phyloP scores from a whole-genome alignment of 208 protist species.

The Strigomonas culicis region DNA sequence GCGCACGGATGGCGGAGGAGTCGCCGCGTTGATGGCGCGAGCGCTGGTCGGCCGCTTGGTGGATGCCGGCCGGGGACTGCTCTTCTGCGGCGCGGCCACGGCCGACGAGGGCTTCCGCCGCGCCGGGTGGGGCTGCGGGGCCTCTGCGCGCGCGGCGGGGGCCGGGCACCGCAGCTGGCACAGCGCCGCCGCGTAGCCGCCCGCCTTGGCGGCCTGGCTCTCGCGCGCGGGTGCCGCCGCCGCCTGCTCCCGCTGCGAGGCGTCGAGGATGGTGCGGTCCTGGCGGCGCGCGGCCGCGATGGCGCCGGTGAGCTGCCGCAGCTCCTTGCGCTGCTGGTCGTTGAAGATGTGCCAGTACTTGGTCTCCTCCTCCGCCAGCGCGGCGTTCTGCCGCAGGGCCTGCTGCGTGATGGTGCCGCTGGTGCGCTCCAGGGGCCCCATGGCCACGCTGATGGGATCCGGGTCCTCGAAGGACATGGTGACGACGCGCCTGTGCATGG shows the following conservation, averaged over 20 bases:
- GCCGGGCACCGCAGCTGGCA: background rate
- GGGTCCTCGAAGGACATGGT: too few relatives aligned
- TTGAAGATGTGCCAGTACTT: constrained; percentile 58
- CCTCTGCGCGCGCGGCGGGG: background rate
- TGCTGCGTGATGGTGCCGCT: background rate
- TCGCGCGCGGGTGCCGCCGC: background rate
- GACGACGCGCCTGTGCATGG: too few relatives aligned
- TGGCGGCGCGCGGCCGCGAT: constrained; percentile 37
- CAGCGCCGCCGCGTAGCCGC: background rate
- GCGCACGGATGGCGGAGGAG: too few relatives aligned
- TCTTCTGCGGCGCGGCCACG: background rate
- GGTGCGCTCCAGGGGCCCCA: too few relatives aligned
- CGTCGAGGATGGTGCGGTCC: constrained; percentile 26
- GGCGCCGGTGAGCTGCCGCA: constrained; percentile 24
- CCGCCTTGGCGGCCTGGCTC: background rate
- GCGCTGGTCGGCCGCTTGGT: background rate
- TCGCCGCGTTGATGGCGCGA: background rate
- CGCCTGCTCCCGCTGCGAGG: background rate
- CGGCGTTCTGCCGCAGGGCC: background rate
- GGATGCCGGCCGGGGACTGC: background rate
- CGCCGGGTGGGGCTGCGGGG: background rate
- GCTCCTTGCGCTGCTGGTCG: constrained; percentile 45
- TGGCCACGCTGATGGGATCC: too few relatives aligned
- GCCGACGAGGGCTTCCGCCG: background rate
- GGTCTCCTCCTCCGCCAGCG: constrained; percentile 10